Conservation (phyloP, 176 grass and related monocot genomes). For the Echinochloa phyllopogon region DNA sequence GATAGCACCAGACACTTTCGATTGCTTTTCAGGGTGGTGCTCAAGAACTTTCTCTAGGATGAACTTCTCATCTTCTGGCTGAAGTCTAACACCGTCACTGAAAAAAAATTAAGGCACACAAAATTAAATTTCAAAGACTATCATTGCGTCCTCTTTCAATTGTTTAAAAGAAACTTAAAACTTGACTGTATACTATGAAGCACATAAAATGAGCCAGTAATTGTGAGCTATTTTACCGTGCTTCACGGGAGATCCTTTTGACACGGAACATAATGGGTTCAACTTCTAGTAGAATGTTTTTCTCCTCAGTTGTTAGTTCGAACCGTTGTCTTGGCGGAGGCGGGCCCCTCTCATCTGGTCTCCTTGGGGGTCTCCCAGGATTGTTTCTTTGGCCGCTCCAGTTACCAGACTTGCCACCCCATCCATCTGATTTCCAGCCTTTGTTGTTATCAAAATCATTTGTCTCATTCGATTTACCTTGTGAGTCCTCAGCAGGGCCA, state of each 20-base stretch:
- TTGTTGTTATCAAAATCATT: slow-evolving; percentile 50
- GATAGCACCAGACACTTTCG: slow-evolving; percentile 65
- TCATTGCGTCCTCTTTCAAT: not conserved
- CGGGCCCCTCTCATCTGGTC: slow-evolving; percentile 49
- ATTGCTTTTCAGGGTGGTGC: slow-evolving; percentile 82
- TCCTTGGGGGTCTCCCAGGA: slow-evolving; percentile 56
- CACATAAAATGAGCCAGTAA: slow-evolving; percentile 36
- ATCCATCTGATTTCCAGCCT: slow-evolving; percentile 73
- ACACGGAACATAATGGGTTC: slow-evolving; percentile 64
- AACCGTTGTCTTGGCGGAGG: slow-evolving; percentile 54
- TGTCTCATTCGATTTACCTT: slow-evolving; percentile 42
- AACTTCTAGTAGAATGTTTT: slow-evolving; percentile 70
- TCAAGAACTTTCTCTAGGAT: slow-evolving; percentile 76
- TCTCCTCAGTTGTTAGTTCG: slow-evolving; percentile 71
- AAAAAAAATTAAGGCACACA: slow-evolving; percentile 44
- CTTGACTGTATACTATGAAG: not conserved
- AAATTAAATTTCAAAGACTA: slow-evolving; percentile 28
- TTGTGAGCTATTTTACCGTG: slow-evolving; percentile 57
- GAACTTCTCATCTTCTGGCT: slow-evolving; percentile 73
- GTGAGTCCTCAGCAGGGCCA: slow-evolving; percentile 25
- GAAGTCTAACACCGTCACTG: slow-evolving; percentile 66
- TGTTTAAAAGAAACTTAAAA: not conserved
- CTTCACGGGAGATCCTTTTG: slow-evolving; percentile 75
- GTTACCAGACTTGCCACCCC: slow-evolving; percentile 63
- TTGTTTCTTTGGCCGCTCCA: slow-evolving; percentile 54